Base-by-base conservation (phyloP, 768 basidiomycete species). In the Tephrocybe sp. region DNA sequence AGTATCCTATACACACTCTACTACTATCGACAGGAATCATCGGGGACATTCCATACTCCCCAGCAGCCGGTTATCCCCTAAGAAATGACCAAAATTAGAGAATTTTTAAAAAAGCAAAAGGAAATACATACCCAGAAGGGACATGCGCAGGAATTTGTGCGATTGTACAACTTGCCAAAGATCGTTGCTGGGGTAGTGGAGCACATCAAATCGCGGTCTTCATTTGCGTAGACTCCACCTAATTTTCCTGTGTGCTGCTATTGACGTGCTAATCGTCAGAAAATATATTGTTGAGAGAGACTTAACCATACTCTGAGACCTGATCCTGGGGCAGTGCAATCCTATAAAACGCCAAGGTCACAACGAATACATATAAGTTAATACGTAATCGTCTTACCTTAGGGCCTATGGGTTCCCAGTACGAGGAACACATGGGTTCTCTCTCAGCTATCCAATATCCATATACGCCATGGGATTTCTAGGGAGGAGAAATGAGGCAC, bases 1-100 rank as follows among this genome's bases (percentile, higher is more conserved):
- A n/a, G 16, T 32, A 17, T 22, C n/a, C 20, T 6, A 35, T 19
- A 14, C 11, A 47, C 34, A 12, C 13, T 17, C 13, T 17, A 9
- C 14, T 33, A n/a, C 41, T 10, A 48, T 17, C 19, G 9, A 22
- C 45, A 45, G 17, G 31, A 19, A 20, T 16, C 45, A 16, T 35
- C 45, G 20, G 35, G 20, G 13, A 46, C 20, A 46, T 46, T 34
- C 44, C 44, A 45, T 32, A 45, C 33, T 16, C 44, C 44, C 31
- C n/a, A 34, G 44, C 33, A 45, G 6, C 33, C 44, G 9, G 3
- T 13, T 3, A 20, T 41, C 9, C 17, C 39, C 17, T 41, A 14
- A 41, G 22, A 20, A 20, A 9, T 4, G 20, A 12, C 26, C 1
- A 19, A 7, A 17, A 3, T 20, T 20, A 41, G 22, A 14, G 14